These are phyloP conservation scores for Carex myosuroides DNA, from an alignment of 176 grass and related monocot species.

Conservation along the genomic window DNA sequence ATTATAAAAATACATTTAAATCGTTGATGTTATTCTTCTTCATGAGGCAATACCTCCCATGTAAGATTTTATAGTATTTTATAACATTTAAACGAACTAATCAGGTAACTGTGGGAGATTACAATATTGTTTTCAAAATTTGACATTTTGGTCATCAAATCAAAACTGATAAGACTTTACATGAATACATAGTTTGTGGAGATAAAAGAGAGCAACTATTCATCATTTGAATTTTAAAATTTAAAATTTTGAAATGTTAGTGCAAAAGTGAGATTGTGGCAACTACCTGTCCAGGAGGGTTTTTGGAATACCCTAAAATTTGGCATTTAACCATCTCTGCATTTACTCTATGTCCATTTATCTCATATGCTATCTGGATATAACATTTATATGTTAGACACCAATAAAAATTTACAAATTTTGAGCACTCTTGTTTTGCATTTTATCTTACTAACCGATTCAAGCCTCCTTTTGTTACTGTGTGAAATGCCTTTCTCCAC, in stretches of 20 bases:
- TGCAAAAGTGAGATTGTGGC: neutral
- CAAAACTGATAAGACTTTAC: neutral
- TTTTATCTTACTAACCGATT: slow-evolving; percentile 57
- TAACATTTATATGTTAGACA: neutral
- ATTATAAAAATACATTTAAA: neutral
- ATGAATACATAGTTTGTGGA: neutral
- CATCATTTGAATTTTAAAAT: neutral
- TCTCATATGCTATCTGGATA: slow-evolving; percentile 52
- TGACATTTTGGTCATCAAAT: neutral
- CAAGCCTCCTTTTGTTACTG: slow-evolving; percentile 54
- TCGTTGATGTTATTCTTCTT: neutral
- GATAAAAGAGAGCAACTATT: neutral
- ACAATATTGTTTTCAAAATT: neutral
- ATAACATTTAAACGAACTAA: neutral
- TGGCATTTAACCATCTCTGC: slow-evolving; percentile 61
- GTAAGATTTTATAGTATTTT: neutral
- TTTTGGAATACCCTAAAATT: slow-evolving; percentile 58
- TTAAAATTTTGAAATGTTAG: neutral
- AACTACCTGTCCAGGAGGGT: slow-evolving; percentile 57
- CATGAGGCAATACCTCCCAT: neutral
- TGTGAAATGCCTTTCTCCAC: slow-evolving; percentile 55
- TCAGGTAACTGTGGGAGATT: neutral
- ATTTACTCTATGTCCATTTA: slow-evolving; percentile 60
- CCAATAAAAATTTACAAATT: neutral
- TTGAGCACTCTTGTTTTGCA: neutral